Evolutionary conservation across 371 early-diverging fungal species (phyloP).

Genomic region (Mucor piriformis): DNA sequence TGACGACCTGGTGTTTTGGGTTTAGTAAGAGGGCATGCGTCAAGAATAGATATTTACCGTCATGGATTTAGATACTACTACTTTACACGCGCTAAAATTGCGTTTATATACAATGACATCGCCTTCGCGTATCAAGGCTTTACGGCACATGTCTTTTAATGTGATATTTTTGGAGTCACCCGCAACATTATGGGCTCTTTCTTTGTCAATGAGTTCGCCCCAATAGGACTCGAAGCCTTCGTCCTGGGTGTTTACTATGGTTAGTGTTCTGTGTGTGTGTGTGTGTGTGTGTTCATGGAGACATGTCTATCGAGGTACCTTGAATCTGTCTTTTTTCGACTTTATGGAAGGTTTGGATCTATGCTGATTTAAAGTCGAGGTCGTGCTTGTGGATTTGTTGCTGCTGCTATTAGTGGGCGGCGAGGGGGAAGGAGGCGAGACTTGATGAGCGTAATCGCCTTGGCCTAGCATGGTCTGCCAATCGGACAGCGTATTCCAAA

Average conservation of each 20-base stretch:
- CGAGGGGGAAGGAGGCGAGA: constrained; percentile 4
- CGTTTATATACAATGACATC: constrained; percentile 56
- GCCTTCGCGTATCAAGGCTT: constrained; percentile 49
- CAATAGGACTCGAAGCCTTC: constrained; percentile 44
- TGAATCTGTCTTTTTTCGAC: constrained; percentile 16
- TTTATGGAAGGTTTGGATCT: not conserved
- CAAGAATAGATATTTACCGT: constrained; percentile 31
- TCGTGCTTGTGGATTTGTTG: constrained; percentile 10
- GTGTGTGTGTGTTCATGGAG: too few species aligned
- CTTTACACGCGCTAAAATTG: constrained; percentile 57
- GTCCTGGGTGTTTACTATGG: constrained; percentile 22
- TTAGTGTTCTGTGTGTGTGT: too few species aligned
- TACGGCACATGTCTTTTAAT: constrained; percentile 57
- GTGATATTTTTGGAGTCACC: constrained; percentile 56
- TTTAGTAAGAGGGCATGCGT: not conserved
- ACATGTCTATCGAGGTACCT: too few species aligned
- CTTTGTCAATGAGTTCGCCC: constrained; percentile 47
- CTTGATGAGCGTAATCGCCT: constrained; percentile 24
- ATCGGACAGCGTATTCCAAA: constrained; percentile 41
- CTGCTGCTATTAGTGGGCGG: constrained; percentile 10
- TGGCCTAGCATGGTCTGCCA: constrained; percentile 41
- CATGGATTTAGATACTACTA: constrained; percentile 51
- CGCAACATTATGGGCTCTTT: constrained; percentile 52
- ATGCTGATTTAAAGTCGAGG: not conserved
- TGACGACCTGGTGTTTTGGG: constrained; percentile 54